Conservation (phyloP, 2,329 filamentous ascomycete genomes). For the Colletotrichum camelliae region DNA sequence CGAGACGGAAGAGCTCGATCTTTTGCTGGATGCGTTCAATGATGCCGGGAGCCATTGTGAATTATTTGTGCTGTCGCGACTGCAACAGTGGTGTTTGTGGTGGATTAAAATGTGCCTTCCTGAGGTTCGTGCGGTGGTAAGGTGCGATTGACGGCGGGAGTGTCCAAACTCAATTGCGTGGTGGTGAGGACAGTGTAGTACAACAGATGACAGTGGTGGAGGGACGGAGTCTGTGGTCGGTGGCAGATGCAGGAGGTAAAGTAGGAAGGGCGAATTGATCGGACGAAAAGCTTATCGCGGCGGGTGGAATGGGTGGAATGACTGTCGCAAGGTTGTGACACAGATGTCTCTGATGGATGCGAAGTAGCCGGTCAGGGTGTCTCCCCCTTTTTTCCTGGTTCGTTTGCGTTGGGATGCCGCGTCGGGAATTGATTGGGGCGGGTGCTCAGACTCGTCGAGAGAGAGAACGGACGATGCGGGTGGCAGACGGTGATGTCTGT, state of each 20-base stretch:
- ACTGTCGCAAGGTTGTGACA: conserved; percentile 14
- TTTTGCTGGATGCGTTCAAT: conserved; percentile 68
- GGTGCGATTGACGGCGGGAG: background rate
- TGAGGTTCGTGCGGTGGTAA: background rate
- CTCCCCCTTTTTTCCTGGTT: background rate
- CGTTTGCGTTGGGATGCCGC: background rate
- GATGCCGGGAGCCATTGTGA: conserved; percentile 54
- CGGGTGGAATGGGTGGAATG: background rate
- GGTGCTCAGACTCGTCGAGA: background rate
- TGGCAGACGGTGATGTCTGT: background rate
- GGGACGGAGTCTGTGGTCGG: background rate
- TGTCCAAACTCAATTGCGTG: background rate
- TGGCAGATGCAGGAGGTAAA: background rate
- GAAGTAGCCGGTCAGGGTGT: background rate
- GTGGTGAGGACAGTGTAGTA: background rate
- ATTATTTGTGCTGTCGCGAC: background rate
- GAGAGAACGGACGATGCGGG: background rate
- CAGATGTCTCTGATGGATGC: conserved; percentile 13
- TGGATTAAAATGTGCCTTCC: background rate
- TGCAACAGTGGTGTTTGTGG: background rate
- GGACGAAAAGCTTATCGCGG: conserved; percentile 18
- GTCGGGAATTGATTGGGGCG: background rate
- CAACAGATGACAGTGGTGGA: background rate
- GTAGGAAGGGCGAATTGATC: background rate
- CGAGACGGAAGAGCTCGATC: conserved; percentile 91